Conservation (phyloP, 768 basidiomycete genomes). For the Mycena floridula region DNA sequence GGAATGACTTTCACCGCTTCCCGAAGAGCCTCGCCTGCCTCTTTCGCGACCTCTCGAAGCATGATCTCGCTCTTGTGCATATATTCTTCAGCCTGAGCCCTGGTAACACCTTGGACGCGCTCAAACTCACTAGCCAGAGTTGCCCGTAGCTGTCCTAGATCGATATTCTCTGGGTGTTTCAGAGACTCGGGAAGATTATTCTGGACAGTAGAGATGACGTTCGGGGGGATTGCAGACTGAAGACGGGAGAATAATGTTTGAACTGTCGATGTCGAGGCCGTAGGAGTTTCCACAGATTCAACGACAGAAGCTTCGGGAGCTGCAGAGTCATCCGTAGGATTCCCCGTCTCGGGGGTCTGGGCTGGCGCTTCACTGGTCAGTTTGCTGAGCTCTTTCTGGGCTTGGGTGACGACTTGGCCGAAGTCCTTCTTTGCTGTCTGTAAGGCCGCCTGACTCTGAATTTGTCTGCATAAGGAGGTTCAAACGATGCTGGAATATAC, state of each 20-base stretch:
- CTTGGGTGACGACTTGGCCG: constrained; percentile 66
- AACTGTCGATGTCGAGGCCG: constrained; percentile 23
- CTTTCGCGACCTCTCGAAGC: constrained; percentile 65
- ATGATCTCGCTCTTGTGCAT: constrained; percentile 66
- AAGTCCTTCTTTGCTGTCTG: constrained; percentile 71
- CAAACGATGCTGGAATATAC: no score
- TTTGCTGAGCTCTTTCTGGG: constrained; percentile 70
- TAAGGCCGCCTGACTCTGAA: constrained; percentile 63
- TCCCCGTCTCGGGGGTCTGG: constrained; percentile 7
- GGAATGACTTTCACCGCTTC: constrained; percentile 94
- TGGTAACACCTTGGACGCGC: constrained; percentile 68
- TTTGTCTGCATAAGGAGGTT: no score
- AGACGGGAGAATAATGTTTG: constrained; percentile 60
- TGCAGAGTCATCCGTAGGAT: constrained; percentile 6
- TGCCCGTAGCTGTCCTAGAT: constrained; percentile 61
- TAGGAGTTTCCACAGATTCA: constrained; percentile 17
- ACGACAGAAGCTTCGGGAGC: constrained; percentile 14
- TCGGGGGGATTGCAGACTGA: constrained; percentile 70
- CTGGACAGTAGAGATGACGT: constrained; percentile 63
- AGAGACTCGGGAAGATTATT: constrained; percentile 62
- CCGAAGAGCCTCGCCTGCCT: constrained; percentile 73
- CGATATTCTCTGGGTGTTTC: constrained; percentile 56
- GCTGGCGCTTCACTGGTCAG: constrained; percentile 34
- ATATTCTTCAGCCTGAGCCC: constrained; percentile 80
- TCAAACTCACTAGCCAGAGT: constrained; percentile 62